Evolutionary conservation across 192 early-diverging fungal genomes (phyloP).

Genomic region (Mortierella antarctica): DNA sequence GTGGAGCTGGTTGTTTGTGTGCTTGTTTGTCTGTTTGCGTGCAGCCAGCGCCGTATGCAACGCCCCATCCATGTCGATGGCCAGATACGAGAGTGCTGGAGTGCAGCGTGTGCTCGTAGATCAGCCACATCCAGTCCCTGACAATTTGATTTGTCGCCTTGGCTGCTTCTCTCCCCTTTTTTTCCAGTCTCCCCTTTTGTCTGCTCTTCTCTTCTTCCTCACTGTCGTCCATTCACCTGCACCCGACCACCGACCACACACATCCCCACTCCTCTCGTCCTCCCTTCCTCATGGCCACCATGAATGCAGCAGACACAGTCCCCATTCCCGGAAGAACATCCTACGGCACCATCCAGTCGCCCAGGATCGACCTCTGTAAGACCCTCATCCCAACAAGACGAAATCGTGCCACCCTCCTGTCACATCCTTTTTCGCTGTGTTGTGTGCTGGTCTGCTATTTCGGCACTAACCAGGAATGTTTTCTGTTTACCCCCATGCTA

Average conservation of each 20-base stretch:
- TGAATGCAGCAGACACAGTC: no score
- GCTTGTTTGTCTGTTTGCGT: no score
- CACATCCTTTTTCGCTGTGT: background rate
- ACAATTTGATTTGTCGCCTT: constrained; percentile 4
- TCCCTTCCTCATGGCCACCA: no score
- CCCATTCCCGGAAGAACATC: no score
- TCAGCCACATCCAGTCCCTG: background rate
- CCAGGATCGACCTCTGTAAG: constrained; percentile 48
- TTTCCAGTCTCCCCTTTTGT: background rate
- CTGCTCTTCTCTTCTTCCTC: background rate
- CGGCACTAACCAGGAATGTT: no score
- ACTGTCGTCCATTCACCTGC: background rate
- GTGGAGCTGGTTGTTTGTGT: no score
- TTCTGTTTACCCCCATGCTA: no score
- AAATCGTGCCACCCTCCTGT: background rate
- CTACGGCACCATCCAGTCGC: constrained; percentile 22
- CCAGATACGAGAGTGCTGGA: no score
- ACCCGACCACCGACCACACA: background rate
- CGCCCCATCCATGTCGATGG: no score
- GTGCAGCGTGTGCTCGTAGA: no score
- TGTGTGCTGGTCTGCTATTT: background rate
- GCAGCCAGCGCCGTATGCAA: no score
- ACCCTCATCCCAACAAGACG: background rate
- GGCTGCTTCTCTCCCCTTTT: background rate
- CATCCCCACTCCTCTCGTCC: background rate